These are phyloP conservation scores for Bryoglossum gracile DNA, from an alignment of 495 filamentous ascomycete genomes.

Conservation along the genomic window DNA sequence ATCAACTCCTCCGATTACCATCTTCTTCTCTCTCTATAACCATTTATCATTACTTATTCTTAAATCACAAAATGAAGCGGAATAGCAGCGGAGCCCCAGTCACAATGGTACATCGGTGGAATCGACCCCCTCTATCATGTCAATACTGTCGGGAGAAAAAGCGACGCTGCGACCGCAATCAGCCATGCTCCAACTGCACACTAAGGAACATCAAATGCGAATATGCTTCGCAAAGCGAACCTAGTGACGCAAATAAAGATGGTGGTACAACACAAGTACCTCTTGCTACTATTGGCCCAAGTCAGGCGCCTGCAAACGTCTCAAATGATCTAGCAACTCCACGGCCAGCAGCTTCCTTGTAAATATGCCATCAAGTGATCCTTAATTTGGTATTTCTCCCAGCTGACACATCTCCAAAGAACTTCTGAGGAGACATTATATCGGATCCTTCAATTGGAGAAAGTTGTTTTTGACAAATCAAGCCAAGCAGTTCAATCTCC, in stretches of 20 bases:
- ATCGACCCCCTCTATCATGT: constrained; percentile 6
- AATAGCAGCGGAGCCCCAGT: constrained; percentile 1
- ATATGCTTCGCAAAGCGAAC: background rate
- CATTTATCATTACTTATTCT: background rate
- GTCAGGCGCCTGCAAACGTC: background rate
- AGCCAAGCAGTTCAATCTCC: background rate
- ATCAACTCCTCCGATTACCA: too few relatives aligned
- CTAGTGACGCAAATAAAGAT: background rate
- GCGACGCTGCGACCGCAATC: constrained; percentile 3
- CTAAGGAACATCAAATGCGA: constrained; percentile 2
- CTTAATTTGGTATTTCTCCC: background rate
- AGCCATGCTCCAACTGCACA: constrained; percentile 9
- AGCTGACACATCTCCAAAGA: background rate
- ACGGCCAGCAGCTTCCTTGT: constrained; percentile 2
- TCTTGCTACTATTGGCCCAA: background rate
- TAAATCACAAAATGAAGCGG: background rate
- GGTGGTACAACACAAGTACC: background rate
- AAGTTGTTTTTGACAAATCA: constrained; percentile 2
- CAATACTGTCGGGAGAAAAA: constrained; percentile 5
- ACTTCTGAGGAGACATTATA: constrained; percentile 4
- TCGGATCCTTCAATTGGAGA: constrained; percentile 3
- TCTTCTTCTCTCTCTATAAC: constrained; percentile 1
- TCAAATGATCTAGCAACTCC: background rate
- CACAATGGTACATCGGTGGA: constrained; percentile 1
- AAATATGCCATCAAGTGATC: background rate